A percentile compares a stretch with the other conserved stretches of the same genome.
phyloP scores from a whole-genome alignment of 352 stramenopile species.

The Pythium vanterpoolii region DNA sequence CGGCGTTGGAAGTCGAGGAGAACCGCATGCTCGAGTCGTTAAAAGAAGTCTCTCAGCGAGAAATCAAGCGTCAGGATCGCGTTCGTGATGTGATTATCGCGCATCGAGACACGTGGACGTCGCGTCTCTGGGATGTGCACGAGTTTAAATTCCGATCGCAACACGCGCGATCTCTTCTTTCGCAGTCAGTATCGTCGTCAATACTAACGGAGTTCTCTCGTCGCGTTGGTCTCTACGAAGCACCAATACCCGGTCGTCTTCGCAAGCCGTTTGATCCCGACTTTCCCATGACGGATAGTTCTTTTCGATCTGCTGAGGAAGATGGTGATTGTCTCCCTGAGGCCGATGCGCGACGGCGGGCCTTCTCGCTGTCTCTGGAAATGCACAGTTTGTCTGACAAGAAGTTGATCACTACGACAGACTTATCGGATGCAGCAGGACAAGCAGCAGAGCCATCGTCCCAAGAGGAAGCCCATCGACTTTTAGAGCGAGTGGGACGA shows the following conservation, averaged over 20 bases:
- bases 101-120: conserved; percentile 40
- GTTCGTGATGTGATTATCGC: conserved; percentile 5
- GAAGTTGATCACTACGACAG: no score
- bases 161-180: conserved; percentile 43
- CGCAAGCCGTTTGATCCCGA: conserved; percentile 49
- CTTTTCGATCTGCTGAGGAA: neutral
- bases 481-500: conserved; percentile 68
- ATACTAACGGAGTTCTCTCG: conserved; percentile 10
- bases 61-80: conserved; percentile 8
- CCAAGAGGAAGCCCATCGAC: conserved; percentile 29
- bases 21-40: conserved; percentile 68
- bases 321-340: neutral
- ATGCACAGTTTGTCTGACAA: conserved; percentile 9
- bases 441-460: conserved; percentile 15
- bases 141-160: conserved; percentile 72
- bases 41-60: conserved; percentile 31
- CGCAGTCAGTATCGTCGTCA: neutral
- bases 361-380: conserved; percentile 19
- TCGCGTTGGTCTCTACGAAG: conserved; percentile 60
- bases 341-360: conserved; percentile 10
- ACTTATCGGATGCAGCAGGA: conserved; percentile 11
- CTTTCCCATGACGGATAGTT: conserved; percentile 14
- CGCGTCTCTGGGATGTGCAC: conserved; percentile 55
- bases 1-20: conserved; percentile 79
- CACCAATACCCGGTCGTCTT: conserved; percentile 58